phyloP scores from a whole-genome alignment of 768 basidiomycete species.

The Dentipellis fragilis region DNA sequence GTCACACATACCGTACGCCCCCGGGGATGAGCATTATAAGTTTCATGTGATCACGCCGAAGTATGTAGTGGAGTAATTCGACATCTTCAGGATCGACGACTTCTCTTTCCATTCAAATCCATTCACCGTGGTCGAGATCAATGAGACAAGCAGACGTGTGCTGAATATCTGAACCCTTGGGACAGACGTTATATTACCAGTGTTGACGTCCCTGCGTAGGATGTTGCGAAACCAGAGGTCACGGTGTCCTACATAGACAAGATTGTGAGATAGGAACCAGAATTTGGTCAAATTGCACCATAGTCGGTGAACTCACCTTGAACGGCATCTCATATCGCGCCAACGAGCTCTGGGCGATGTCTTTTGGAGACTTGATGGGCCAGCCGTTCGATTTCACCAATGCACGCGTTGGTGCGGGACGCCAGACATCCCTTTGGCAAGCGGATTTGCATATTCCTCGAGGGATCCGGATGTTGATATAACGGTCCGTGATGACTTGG shows the following conservation, averaged over 20 bases:
- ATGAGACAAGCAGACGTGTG: background rate
- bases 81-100: no score
- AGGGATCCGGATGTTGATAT: no score
- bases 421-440: no score
- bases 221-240: background rate
- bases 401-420: no score
- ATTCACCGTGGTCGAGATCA: background rate
- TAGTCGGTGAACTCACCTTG: background rate
- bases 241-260: background rate
- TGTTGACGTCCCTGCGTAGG: background rate
- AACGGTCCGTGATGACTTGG: no score
- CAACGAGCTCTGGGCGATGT: background rate
- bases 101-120: background rate
- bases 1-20: no score
- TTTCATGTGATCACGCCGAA: no score
- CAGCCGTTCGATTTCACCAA: background rate
- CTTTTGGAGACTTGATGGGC: background rate
- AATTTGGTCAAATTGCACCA: no score
- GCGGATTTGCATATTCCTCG: no score
- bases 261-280: no score
- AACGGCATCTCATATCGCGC: background rate
- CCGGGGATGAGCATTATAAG: no score
- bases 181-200: background rate
- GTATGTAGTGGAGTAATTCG: no score
- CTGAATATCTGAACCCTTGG: background rate